Base-by-base conservation (phyloP, 805 yeast genomes). In the Maudiozyma barnettii region DNA sequence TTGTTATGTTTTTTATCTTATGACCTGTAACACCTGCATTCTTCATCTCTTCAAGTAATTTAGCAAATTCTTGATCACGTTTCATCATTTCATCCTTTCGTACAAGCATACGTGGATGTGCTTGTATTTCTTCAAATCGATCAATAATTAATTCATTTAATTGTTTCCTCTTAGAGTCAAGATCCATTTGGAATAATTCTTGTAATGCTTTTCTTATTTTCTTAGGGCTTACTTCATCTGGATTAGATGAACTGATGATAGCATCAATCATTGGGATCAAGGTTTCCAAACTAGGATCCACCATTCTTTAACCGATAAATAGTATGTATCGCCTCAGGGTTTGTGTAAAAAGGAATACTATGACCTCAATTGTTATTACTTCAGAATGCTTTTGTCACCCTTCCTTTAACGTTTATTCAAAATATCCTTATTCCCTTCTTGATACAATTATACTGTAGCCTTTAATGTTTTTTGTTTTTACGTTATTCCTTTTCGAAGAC, bases 211-310 rank as follows among this genome's bases (percentile, higher is more conserved):
- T 72, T 51, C 95, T 69, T 21, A 86, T 77, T 59, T 77, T 75
- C 61, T 82, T 83, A 6, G 84, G 88, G 0, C 90, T 78, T 14
- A 85, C 78, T 50, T 76, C 72, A 50, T 81, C 82, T 30, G 84
- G 70, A 55, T 85, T 83, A 1, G 90, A 78, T 6, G 78, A 89
- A 44, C 81, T 69, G 35, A 86, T 65, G 10, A 86, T 84, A 1
- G 95, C 88, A 60, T 82, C 89, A 35, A 83, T 80, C 51, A 82
- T 78, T 2, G 87, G 83, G 6, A 73, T 64, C 52, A 75, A 81
- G 49, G 72, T 66, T 5, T 63, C 45, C 18, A 53, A 33, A 13
- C 48, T 48, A 14, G 29, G 5, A 6, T n/a, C 41, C 16, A 19
- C 38, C 53, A 50, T 52, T 5, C 7, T 22, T 21, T 18, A 10